A percentile compares a stretch with the other conserved stretches of the same genome.
These are phyloP conservation scores for Trichosporon sp. DNA, from an alignment of 1,284 basidiomycete species.

Conservation along the genomic window DNA sequence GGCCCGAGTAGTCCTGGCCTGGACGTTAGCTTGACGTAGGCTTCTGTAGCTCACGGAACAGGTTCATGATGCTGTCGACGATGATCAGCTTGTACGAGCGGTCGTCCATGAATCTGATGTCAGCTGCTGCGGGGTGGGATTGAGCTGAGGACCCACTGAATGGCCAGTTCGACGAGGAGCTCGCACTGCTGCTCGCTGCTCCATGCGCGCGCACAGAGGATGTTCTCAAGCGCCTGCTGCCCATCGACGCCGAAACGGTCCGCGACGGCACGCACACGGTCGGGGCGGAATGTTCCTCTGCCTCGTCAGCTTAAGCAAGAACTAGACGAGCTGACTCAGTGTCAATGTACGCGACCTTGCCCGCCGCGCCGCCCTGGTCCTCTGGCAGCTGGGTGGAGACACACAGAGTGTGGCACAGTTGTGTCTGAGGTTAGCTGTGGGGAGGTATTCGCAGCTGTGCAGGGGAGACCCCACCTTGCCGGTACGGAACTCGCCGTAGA, in stretches of 20 bases:
- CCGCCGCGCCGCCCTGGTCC: constrained; percentile 84
- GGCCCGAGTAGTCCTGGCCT: constrained; percentile 80
- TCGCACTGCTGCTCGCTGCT: constrained; percentile 55
- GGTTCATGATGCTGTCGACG: constrained; percentile 89
- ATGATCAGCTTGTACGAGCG: constrained; percentile 56
- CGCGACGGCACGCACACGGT: constrained; percentile 83
- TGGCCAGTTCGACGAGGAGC: constrained; percentile 52
- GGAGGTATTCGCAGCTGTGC: constrained; percentile 28
- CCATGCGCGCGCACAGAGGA: constrained; percentile 52
- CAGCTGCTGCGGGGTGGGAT: background rate
- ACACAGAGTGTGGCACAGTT: constrained; percentile 88
- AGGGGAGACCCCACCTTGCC: constrained; percentile 62
- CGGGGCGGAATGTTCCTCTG: constrained; percentile 86
- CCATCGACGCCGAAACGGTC: constrained; percentile 87
- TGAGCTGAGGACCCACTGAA: constrained; percentile 40
- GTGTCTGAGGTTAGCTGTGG: constrained; percentile 71
- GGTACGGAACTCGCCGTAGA: constrained; percentile 59
- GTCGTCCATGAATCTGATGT: constrained; percentile 55
- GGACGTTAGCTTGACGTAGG: constrained; percentile 21
- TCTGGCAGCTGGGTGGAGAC: constrained; percentile 82
- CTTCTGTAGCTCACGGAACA: constrained; percentile 66
- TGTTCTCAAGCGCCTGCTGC: constrained; percentile 73
- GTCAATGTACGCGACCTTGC: constrained; percentile 92
- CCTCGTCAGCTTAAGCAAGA: constrained; percentile 27
- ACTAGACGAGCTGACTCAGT: constrained; percentile 65